Base-by-base conservation (phyloP, 768 basidiomycete genomes). In the Mycena galericulata region DNA sequence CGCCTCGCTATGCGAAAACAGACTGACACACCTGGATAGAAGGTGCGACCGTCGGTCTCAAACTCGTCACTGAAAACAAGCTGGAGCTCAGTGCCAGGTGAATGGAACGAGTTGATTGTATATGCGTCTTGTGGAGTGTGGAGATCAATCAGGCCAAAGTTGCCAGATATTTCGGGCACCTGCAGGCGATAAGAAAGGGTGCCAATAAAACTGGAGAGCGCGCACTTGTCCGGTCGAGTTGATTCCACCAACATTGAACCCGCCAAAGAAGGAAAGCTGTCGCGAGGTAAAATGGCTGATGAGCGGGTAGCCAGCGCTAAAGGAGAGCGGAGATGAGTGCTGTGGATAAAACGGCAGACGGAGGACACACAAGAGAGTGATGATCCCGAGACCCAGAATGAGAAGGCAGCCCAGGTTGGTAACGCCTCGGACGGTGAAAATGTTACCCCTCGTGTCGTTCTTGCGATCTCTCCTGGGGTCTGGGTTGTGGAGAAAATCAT, bases 61-160 rank as follows among this genome's bases (percentile, higher is more conserved):
- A 97, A 97, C 78, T 97, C 96, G 78, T 97, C 95, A 43, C 92
- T 94, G 78, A 95, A 96, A 4, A 95, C 89, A 15, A 97, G 85
- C 62, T 90, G 88, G 78, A 90, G 71, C 71, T 85, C 77, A 57
- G 85, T 79, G 12, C 82, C 80, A 26, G 90, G 85, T 72, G 90
- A 84, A 22, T 77, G 73, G 71, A 86, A 89, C 6, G 89, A 88
- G 8, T 78, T 73, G 40, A 83, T 84, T 15, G 87, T 87, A 76
- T 88, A 82, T n/a, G 83, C 86, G 45, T 84, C 77, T 70, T 81
- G 69, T 1, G 94, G 94, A 4, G 96, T 97, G 30, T 93, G 88
- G 30, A 84, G 72, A 77, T 96, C 95, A 70, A 96, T 92, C 32
- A 95, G 79, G 17, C 89, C 89, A 76, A 85, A 88, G 71, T 90